These are phyloP conservation scores for Suillus paluster DNA, from an alignment of 768 basidiomycete species.

Conservation along the genomic window DNA sequence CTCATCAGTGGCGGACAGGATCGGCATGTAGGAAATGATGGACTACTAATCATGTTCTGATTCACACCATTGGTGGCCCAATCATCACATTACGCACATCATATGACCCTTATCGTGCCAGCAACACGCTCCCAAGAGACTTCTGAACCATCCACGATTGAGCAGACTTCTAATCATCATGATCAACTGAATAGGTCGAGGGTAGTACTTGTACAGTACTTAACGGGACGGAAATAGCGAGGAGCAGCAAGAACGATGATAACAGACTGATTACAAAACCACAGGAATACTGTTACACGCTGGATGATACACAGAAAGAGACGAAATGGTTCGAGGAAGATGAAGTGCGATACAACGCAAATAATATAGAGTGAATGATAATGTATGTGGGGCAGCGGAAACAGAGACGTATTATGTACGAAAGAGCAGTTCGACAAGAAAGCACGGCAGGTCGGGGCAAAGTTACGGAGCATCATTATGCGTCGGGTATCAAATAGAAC, in stretches of 20 bases:
- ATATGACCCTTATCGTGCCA: neutral
- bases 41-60: neutral
- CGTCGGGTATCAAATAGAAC: neutral
- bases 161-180: neutral
- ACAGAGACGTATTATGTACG: neutral
- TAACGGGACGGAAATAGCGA: neutral
- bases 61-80: neutral
- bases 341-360: constrained; percentile 1
- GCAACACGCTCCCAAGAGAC: neutral
- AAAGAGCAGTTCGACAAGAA: constrained; percentile 5
- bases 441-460: neutral
- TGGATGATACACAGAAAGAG: neutral
- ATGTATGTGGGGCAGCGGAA: neutral
- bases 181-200: neutral
- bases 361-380: constrained; percentile 2
- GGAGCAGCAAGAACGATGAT: neutral
- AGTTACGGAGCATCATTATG: neutral
- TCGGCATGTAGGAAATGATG: neutral
- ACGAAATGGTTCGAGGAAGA: neutral
- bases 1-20: neutral
- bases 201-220: neutral
- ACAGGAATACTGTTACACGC: neutral
- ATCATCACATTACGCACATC: neutral
- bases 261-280: neutral
- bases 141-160: neutral